Base-by-base conservation (phyloP, 169 alveolate genomes). In the Cryptosporidium sp. region DNA sequence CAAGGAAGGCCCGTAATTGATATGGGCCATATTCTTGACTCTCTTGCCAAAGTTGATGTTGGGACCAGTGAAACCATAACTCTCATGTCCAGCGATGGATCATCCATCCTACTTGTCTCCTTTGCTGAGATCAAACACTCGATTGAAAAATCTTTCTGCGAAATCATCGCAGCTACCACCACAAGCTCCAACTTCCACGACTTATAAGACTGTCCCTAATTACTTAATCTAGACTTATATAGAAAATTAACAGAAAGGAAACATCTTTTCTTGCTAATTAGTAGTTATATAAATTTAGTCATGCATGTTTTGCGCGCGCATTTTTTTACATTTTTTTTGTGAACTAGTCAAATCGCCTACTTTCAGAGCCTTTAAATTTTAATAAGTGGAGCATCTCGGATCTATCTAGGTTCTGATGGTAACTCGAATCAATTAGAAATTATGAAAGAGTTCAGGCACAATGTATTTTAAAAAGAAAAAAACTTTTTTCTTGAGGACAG, bases 1-100 rank as follows among this genome's bases (percentile, higher is more conserved):
- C 89, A 80, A 26, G 89, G 89, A 37, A 59, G 89, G 45, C 89
- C 89, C 31, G 75, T 80, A 5, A 67, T 80, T 41, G 89, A 80
- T 41, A 80, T 80, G 89, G 89, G 89, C 8, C 89, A 80, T 16
- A 80, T 80, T 14, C 67, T 80, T 9, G 89, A 80, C 43, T 59
- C 89, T 62, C 80, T 80, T 6, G 89, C 89, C 39, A 80, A 80
- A 67, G 89, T 80, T 26, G 89, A 80, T 50, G 75, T 80, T 23
- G 89, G 89, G 5, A 80, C 89, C 21, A 80, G 80, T 41, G 89
- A 80, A 65, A 80, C 89, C 50, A 70, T 80, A 23, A 80, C 89
- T 7, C 70, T 80, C 50, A 80, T 80, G 89, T 59, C 75, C 37
- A 80, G 89, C 70, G 89, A 80, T 48, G 89, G 89, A 4, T 80